These are phyloP conservation scores for Coprinopsis strossmayeri DNA, from an alignment of 768 basidiomycete species.

Conservation along the genomic window DNA sequence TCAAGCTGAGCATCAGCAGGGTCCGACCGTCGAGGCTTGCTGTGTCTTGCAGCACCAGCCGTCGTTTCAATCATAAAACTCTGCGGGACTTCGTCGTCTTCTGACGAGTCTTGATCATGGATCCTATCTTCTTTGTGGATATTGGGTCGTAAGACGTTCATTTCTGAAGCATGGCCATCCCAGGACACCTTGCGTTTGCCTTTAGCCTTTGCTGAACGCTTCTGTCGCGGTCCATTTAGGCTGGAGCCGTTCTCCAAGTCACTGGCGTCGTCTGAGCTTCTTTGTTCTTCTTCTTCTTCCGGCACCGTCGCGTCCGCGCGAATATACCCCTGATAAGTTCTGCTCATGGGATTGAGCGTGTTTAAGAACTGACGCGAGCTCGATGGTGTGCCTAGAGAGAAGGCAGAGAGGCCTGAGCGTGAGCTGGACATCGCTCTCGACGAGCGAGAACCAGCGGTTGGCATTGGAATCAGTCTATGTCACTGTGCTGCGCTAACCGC, in stretches of 20 bases:
- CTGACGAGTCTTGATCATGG: constrained; percentile 57
- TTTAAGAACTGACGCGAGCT: constrained; percentile 73
- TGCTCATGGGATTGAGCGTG: constrained; percentile 77
- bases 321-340: constrained; percentile 64
- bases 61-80: constrained; percentile 81
- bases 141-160: constrained; percentile 60
- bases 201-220: constrained; percentile 28
- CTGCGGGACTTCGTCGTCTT: constrained; percentile 83
- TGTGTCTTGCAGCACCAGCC: constrained; percentile 15
- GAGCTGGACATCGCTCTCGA: constrained; percentile 6
- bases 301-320: constrained; percentile 65
- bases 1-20: constrained; percentile 13
- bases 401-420: constrained; percentile 14
- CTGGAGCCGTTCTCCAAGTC: constrained; percentile 8
- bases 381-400: constrained; percentile 34
- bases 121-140: constrained; percentile 61
- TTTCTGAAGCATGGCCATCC: constrained; percentile 49
- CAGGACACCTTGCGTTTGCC: constrained; percentile 52
- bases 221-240: constrained; percentile 14
- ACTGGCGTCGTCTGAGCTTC: constrained; percentile 23
- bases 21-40: constrained; percentile 13
- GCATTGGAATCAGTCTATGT: constrained; percentile 5
- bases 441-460: neutral
- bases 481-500: neutral
- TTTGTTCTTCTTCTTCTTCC: constrained; percentile 66